A percentile compares a stretch with the other conserved stretches of the same genome.
These are phyloP conservation scores for Capsicum chinense DNA, from an alignment of 257 asterid genomes.

Conservation along the genomic window DNA sequence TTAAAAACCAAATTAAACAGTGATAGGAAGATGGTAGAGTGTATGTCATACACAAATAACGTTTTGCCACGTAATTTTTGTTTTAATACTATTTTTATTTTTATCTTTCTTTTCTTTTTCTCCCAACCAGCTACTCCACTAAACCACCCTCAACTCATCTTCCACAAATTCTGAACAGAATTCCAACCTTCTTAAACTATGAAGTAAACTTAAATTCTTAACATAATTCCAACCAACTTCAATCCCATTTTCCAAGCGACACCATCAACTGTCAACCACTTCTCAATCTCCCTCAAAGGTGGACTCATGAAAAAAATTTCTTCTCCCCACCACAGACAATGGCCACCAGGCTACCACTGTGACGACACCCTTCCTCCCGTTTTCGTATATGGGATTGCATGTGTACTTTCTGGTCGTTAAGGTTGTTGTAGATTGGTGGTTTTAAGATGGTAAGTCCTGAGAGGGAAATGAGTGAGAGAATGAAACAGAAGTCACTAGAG, in stretches of 20 bases:
- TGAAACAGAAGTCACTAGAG: background rate
- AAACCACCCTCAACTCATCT: background rate
- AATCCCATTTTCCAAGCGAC: background rate
- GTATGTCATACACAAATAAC: background rate
- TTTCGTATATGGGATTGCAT: background rate
- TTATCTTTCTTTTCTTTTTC: background rate
- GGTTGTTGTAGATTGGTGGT: background rate
- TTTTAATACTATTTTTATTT: background rate
- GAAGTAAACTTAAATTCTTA: background rate
- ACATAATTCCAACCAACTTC: background rate
- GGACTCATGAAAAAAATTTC: background rate
- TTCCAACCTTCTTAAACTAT: background rate
- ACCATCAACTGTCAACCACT: conserved; percentile 2
- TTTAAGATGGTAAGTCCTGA: conserved; percentile 1
- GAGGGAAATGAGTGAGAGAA: background rate
- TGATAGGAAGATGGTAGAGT: background rate
- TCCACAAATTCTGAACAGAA: background rate
- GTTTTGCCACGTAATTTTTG: background rate
- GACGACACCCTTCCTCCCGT: background rate
- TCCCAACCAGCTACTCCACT: background rate
- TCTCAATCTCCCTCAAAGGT: background rate
- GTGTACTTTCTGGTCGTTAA: background rate
- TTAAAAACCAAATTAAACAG: background rate
- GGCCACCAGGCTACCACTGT: background rate
- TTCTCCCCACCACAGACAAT: background rate